Evolutionary conservation across 129 eudicot species (phyloP).

Genomic region (Gnaphalium uliginosum): DNA sequence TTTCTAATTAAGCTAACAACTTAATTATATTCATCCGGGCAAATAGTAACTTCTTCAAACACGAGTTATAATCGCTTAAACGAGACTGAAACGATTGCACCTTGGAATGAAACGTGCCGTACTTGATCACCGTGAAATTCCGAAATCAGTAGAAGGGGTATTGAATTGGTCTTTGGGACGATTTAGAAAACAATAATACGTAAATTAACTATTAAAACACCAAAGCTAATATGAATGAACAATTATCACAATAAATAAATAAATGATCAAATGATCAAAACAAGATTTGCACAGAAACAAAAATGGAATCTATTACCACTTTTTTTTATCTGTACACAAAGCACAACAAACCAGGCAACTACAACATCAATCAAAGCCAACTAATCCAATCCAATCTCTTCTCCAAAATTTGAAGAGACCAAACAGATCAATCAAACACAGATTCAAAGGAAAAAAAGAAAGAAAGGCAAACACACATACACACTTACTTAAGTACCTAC

Average conservation of each 20-base stretch:
- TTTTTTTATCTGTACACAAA: conserved; percentile 7
- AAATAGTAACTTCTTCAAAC: too few species aligned
- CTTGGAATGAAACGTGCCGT: too few species aligned
- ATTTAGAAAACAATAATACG: too few species aligned
- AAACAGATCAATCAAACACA: conserved; percentile 27
- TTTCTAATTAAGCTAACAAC: too few species aligned
- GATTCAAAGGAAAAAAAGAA: not conserved
- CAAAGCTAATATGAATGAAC: too few species aligned
- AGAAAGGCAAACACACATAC: not conserved
- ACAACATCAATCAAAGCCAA: not conserved
- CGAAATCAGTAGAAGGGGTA: too few species aligned
- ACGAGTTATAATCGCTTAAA: too few species aligned
- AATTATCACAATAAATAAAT: not conserved
- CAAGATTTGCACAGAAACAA: conserved; percentile 5
- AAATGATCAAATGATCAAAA: not conserved
- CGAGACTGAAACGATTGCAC: too few species aligned
- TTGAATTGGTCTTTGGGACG: too few species aligned
- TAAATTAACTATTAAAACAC: too few species aligned
- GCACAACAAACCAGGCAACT: conserved; percentile 2
- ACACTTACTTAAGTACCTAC: not conserved
- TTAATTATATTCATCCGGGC: too few species aligned
- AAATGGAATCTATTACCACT: conserved; percentile 1
- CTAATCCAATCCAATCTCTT: conserved; percentile 26
- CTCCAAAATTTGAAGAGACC: conserved; percentile 35
- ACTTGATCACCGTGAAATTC: too few species aligned